These are phyloP conservation scores for Aspergillus biplanus DNA, from an alignment of 495 filamentous ascomycete species.

Conservation along the genomic window DNA sequence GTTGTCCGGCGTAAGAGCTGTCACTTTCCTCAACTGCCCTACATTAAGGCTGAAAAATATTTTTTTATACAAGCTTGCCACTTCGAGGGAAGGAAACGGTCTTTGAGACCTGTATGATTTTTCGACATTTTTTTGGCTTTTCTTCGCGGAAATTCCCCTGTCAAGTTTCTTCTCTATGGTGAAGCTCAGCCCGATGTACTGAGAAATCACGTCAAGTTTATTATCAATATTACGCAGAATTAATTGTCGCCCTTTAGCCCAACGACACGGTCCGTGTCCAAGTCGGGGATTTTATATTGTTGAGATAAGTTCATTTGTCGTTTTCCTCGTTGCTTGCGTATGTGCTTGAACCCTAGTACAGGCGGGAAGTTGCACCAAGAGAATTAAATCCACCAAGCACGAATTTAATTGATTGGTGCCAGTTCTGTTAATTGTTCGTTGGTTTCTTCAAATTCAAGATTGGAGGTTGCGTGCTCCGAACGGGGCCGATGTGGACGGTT, in stretches of 20 bases:
- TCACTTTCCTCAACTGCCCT: background rate
- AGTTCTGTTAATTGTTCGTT: background rate
- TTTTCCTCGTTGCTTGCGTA: background rate
- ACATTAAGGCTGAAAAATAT: background rate
- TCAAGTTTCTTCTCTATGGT: background rate
- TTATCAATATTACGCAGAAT: background rate
- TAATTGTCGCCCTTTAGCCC: background rate
- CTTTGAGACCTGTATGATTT: slow-evolving; percentile 10
- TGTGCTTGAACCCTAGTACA: slow-evolving; percentile 2
- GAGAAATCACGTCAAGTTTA: slow-evolving; percentile 1
- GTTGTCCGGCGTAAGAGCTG: background rate
- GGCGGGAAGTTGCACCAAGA: background rate
- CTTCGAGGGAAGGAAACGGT: slow-evolving; percentile 5
- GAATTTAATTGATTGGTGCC: background rate
- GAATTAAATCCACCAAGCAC: background rate
- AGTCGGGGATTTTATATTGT: background rate
- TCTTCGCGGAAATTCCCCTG: background rate
- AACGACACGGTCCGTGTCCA: background rate
- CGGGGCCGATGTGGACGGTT: too few species aligned
- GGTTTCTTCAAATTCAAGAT: background rate
- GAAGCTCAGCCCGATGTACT: slow-evolving; percentile 9
- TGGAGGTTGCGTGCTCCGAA: background rate
- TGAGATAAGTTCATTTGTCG: background rate
- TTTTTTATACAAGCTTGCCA: background rate
- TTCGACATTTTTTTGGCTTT: background rate